Conservation (phyloP, 1,284 basidiomycete species). For the Trichosporon sp. region DNA sequence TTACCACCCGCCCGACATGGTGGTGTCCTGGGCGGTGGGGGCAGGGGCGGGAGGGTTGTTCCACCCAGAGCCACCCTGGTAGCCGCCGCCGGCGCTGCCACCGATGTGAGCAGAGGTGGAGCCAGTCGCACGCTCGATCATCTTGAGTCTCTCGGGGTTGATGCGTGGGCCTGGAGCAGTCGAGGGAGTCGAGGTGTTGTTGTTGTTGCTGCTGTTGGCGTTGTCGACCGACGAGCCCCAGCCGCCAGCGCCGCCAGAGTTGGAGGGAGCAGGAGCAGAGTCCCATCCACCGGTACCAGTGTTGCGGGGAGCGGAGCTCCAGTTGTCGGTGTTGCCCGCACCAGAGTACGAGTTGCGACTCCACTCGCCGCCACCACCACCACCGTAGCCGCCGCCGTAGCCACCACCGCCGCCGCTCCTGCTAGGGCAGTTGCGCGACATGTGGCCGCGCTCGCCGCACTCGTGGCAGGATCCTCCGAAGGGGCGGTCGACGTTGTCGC, state of each 20-base stretch:
- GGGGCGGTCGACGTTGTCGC: background rate
- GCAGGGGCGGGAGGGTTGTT: background rate
- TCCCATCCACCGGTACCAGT: background rate
- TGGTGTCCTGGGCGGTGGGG: background rate
- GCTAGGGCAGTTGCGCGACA: background rate
- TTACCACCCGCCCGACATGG: background rate
- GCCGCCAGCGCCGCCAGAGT: background rate
- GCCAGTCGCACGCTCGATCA: conserved; percentile 3
- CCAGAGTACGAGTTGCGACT: background rate
- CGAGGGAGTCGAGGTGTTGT: no score
- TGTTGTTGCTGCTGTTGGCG: no score
- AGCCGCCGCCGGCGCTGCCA: no score
- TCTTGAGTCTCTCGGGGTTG: conserved; percentile 8
- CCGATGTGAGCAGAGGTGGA: background rate
- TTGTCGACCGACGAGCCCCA: no score
- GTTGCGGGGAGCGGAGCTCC: background rate
- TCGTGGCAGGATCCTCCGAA: conserved; percentile 10
- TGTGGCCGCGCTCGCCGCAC: conserved; percentile 10
- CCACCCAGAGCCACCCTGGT: background rate
- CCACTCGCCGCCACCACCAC: background rate
- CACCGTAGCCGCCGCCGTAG: background rate
- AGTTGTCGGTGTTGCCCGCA: background rate
- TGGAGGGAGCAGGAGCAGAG: background rate
- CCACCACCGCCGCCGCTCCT: background rate
- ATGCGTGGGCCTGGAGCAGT: background rate